Evolutionary conservation across 768 basidiomycete species (phyloP), one percentile per base, ranked within the genome.

Genomic region (Psilocybe sp.): DNA sequence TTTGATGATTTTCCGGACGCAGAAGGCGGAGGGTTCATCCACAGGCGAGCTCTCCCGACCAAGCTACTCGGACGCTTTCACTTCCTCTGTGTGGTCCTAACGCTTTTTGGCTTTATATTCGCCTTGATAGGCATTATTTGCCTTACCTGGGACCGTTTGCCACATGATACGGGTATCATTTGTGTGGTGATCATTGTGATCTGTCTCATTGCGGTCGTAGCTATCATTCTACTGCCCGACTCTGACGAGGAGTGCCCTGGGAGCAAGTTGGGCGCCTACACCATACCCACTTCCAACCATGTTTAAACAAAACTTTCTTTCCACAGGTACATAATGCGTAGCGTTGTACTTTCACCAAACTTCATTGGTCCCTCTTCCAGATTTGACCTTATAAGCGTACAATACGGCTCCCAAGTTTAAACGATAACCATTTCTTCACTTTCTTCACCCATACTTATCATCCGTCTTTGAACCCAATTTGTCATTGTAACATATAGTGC

Each of bases 71-170:
- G 49, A 13, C 46, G 49, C 12, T 56, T 44, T 23, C 51, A 56
- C 19, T 46, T 43, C 1, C 48, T 56, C 31, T 56, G 55, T 46
- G 47, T 56, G 5, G 38, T 53, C 23, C 41, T 56, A 2, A 52
- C 55, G 8, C 37, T 53, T 19, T 46, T 56, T 18, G 55, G 55
- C 11, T 56, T 56, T 34, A 33, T 52, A 4, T 28, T 56, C 9
- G 49, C 46, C 4, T 49, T 56, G 15, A 53, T 49, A 19, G 55
- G 55, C 3, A 52, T 56, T 8, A 13, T 56, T 8, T 56, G 51
- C 32, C 47, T 50, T 41, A 43, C 55, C 15, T 56, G 51, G 45
- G 55, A 53, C 33, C 55, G 55, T 7, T 32, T 56, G 4, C 55
- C 55, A 16, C 46, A 33, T 18, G 11, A 35, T 19, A 46, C 37